These are phyloP conservation scores for Ambrosia artemisiifolia DNA, from an alignment of 129 eudicot genomes.

Conservation along the genomic window DNA sequence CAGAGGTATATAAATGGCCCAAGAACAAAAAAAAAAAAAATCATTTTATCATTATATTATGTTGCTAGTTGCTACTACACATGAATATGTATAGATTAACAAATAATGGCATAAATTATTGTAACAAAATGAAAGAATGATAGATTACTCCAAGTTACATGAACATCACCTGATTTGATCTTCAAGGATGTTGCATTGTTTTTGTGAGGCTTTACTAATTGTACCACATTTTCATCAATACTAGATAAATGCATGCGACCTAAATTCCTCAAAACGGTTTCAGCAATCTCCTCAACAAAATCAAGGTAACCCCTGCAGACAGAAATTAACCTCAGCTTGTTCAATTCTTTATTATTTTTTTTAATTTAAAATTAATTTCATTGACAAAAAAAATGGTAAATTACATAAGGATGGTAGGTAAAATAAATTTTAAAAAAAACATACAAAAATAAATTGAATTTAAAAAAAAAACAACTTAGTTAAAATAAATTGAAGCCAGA, in stretches of 20 bases:
- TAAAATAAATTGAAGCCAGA: no score
- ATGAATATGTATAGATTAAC: neutral
- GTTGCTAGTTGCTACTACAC: neutral
- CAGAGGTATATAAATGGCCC: neutral
- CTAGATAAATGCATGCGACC: slow-evolving; percentile 2
- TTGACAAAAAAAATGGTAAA: no score
- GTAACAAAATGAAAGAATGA: neutral
- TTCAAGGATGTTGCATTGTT: slow-evolving; percentile 4
- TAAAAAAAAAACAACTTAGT: no score
- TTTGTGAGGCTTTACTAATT: slow-evolving; percentile 2
- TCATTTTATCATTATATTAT: neutral
- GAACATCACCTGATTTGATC: neutral
- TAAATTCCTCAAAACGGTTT: slow-evolving; percentile 2
- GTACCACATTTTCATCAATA: slow-evolving; percentile 2
- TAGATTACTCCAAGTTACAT: neutral
- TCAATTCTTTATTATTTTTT: no score
- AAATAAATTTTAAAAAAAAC: no score
- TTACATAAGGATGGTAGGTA: no score
- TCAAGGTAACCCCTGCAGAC: neutral
- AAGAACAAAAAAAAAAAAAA: no score
- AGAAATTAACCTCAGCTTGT: neutral
- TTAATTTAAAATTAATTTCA: no score
- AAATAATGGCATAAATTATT: neutral
- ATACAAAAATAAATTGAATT: no score
- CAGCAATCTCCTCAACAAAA: slow-evolving; percentile 14